A percentile compares a stretch with the other conserved stretches of the same genome.
These are phyloP conservation scores for Fraxinus latifolia DNA, from an alignment of 305 asterid genomes.

Conservation along the genomic window DNA sequence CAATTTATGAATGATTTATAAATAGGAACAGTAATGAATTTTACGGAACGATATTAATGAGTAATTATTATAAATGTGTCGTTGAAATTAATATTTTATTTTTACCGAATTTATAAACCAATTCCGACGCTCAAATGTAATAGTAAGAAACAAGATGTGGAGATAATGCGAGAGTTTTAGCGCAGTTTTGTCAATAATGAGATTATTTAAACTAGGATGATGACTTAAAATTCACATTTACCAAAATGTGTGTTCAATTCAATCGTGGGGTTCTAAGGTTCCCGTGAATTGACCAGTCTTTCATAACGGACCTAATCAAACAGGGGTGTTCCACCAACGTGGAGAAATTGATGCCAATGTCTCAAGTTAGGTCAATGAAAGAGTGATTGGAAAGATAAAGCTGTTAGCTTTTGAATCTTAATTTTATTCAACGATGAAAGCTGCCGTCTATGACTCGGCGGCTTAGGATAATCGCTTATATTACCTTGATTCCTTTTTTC, in stretches of 20 bases:
- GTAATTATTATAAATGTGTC: neutral
- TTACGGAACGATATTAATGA: no score
- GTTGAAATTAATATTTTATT: neutral
- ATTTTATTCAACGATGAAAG: neutral
- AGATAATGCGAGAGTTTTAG: neutral
- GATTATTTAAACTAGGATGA: neutral
- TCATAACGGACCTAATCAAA: neutral
- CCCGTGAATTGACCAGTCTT: neutral
- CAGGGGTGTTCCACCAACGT: neutral
- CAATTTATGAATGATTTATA: neutral
- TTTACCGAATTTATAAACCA: neutral
- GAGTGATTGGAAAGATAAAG: neutral
- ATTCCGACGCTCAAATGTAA: neutral
- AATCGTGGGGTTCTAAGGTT: neutral
- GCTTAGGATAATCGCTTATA: neutral
- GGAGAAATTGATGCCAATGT: neutral
- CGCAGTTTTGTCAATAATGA: neutral
- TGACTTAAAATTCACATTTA: neutral
- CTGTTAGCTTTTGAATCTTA: neutral
- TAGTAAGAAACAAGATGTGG: neutral
- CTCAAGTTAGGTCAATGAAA: neutral
- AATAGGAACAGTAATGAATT: no score
- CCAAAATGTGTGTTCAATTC: neutral
- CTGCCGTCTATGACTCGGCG: slow-evolving; percentile 3
- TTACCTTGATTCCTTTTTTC: neutral